These are phyloP conservation scores for Apostasia ramifera DNA, from an alignment of 106 monocot species.

Conservation along the genomic window DNA sequence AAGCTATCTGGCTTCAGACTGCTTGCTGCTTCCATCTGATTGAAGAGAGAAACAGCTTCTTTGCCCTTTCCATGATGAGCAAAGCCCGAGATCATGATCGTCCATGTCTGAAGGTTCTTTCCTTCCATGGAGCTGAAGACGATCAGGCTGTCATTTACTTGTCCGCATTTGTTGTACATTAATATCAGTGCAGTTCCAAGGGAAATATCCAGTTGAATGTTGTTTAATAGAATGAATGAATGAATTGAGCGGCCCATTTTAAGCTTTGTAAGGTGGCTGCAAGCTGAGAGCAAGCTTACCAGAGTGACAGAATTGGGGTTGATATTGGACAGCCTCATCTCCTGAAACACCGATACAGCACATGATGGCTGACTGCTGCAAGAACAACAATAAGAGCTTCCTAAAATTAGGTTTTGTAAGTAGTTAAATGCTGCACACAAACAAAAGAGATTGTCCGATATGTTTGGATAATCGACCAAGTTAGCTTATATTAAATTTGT, in stretches of 20 bases:
- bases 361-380: conserved; percentile 18
- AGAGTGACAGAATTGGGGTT: conserved; percentile 30
- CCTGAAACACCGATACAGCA: conserved; percentile 12
- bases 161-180: conserved; percentile 23
- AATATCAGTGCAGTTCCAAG: conserved; percentile 21
- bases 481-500: too few relatives aligned
- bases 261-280: conserved; percentile 9
- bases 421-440: too few relatives aligned
- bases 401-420: too few relatives aligned
- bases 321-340: conserved; percentile 15
- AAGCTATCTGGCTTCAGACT: conserved; percentile 25
- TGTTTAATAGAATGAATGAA: conserved; percentile 13
- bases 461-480: too few relatives aligned
- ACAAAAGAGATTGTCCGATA: too few relatives aligned
- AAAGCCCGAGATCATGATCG: conserved; percentile 25
- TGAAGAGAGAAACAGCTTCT: conserved; percentile 26
- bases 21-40: conserved; percentile 14
- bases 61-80: conserved; percentile 12
- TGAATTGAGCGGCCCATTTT: conserved; percentile 16
- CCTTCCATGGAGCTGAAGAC: conserved; percentile 20
- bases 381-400: not conserved
- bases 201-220: conserved; percentile 18
- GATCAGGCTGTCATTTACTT: conserved; percentile 15
- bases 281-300: conserved; percentile 32
- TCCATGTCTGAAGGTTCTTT: conserved; percentile 28